Base-by-base conservation (phyloP, 2,329 filamentous ascomycete species). In the Stagonosporopsis rhizophila region DNA sequence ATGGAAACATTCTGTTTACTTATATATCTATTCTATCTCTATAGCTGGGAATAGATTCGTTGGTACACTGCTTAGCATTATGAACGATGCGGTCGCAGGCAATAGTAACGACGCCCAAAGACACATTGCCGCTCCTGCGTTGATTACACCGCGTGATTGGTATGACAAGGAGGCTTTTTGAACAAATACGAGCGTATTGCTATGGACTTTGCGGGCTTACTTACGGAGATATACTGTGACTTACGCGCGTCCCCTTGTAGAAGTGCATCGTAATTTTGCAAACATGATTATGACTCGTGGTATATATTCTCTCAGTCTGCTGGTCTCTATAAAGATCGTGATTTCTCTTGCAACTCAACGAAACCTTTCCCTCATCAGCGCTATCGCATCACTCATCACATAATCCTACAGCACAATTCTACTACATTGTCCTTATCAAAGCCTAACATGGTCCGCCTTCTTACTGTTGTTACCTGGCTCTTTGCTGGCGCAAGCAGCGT, bases 371-470 rank as follows among this genome's bases (percentile, higher is more conserved):
- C 35, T 50, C 38, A 34, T 41, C 37, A 50, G 17, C 37, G 42
- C 38, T 19, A 35, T 42, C 19, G 22, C 46, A 50, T 41, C 46
- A 50, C 46, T 41, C 46, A 34, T 50, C 27, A 42, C 46, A 50
- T 34, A 41, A 41, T 32, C 38, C 27, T 35, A 42, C 35, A 35
- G 17, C 46, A 35, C 37, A 34, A 34, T 42, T 35, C 38, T 34
- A 25, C 37, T 50, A 35, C 46, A 41, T 50, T 27, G 20, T 41
- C 37, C 37, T 42, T 25, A 42, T 50, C 37, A 50, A 50, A 37
- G 46, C 46, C 46, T 50, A 41, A 50, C 28, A 50, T 50, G 46
- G 46, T 50, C 37, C 46, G 46, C 11, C 25, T 50, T 50, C 38
- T 50, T 42, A 50, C 46, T 50, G 25, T 50, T 41, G 46, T 50